These are phyloP conservation scores for Lecanosticta acicola DNA, from an alignment of 2,329 filamentous ascomycete genomes.

Conservation along the genomic window DNA sequence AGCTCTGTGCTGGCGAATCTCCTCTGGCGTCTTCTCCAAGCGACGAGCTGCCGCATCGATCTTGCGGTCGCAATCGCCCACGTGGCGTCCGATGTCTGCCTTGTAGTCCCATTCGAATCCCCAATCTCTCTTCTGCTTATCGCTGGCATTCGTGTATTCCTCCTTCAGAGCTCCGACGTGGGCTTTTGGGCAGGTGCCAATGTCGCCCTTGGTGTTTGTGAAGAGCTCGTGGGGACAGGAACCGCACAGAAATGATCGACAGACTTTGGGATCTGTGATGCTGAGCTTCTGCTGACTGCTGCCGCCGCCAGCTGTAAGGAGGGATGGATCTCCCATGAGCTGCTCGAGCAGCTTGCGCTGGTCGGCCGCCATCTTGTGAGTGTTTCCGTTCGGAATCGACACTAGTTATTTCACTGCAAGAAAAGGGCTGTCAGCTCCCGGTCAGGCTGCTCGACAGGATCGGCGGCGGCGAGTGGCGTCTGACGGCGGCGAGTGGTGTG, in stretches of 20 bases:
- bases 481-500: no score
- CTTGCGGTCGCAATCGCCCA: constrained; percentile 90
- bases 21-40: constrained; percentile 94
- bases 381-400: no score
- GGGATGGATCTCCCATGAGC: constrained; percentile 72
- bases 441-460: no score
- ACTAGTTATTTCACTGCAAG: no score
- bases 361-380: constrained; percentile 75
- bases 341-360: constrained; percentile 98
- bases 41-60: constrained; percentile 74
- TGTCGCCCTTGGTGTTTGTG: constrained; percentile 98
- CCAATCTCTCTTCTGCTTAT: constrained; percentile 67
- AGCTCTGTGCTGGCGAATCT: constrained; percentile 85
- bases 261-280: constrained; percentile 88
- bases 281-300: constrained; percentile 74
- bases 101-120: constrained; percentile 97
- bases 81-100: constrained; percentile 91
- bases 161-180: constrained; percentile 84
- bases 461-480: no score
- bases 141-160: constrained; percentile 73
- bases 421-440: no score
- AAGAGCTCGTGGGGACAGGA: constrained; percentile 98
- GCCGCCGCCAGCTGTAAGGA: constrained; percentile 48
- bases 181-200: constrained; percentile 80
- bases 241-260: constrained; percentile 86